These are phyloP conservation scores for Digitaria exilis DNA, from an alignment of 202 grass and related monocot species.

Conservation along the genomic window DNA sequence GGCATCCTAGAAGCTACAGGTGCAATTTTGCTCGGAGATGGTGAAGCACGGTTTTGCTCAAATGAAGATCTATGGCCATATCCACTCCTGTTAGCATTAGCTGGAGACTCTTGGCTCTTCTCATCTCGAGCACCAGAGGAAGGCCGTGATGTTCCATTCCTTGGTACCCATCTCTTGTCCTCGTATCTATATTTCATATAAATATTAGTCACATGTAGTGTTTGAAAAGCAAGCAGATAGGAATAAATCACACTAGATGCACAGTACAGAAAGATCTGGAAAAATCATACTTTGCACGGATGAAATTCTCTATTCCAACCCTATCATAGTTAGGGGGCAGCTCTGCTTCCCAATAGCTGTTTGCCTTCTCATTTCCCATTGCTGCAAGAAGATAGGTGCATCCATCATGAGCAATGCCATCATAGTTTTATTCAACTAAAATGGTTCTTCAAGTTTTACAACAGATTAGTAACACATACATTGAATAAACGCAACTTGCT, in stretches of 20 bases:
- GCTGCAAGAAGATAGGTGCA: constrained; percentile 53
- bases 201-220: constrained; percentile 16
- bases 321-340: constrained; percentile 95
- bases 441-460: not conserved
- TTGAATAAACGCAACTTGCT: constrained; percentile 99
- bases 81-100: constrained; percentile 47
- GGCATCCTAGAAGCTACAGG: constrained; percentile 55
- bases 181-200: constrained; percentile 74
- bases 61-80: constrained; percentile 67
- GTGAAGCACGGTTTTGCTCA: constrained; percentile 54
- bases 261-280: constrained; percentile 14
- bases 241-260: constrained; percentile 26
- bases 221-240: not conserved
- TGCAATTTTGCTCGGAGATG: constrained; percentile 50
- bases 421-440: not conserved
- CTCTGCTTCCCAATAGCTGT: constrained; percentile 96
- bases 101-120: constrained; percentile 44
- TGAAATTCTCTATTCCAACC: constrained; percentile 99
- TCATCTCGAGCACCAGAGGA: constrained; percentile 58
- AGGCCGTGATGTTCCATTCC: constrained; percentile 60
- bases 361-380: constrained; percentile 99
- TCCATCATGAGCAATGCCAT: constrained; percentile 32
- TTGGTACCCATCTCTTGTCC: constrained; percentile 94
- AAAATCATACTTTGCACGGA: constrained; percentile 88
- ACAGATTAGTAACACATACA: constrained; percentile 53